A percentile compares a stretch with the other conserved stretches of the same genome.
Evolutionary conservation across 2,329 filamentous ascomycete species (phyloP).

Genomic region (Beauveria brongniartii): DNA sequence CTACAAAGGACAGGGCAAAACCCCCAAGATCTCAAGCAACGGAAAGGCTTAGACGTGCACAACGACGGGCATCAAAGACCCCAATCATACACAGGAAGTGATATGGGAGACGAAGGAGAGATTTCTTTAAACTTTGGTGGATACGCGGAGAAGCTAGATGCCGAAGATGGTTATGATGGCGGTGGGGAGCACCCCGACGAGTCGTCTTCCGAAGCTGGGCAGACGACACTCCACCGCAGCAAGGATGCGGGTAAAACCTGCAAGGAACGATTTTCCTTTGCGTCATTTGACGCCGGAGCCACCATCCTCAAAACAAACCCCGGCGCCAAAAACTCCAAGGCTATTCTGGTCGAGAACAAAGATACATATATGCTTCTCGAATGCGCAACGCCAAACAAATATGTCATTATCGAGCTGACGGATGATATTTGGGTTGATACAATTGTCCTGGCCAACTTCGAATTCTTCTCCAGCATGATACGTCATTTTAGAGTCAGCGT

Average conservation of each 20-base stretch:
- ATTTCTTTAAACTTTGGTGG: slow-evolving; percentile 52
- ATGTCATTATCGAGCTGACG: slow-evolving; percentile 88
- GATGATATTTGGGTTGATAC: slow-evolving; percentile 84
- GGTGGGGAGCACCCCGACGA: slow-evolving; percentile 29
- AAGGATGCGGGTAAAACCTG: slow-evolving; percentile 96
- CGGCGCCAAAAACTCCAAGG: slow-evolving; percentile 78
- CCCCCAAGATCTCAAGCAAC: slow-evolving; percentile 54
- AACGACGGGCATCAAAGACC: slow-evolving; percentile 39
- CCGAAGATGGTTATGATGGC: slow-evolving; percentile 10
- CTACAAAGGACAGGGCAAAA: slow-evolving; percentile 75
- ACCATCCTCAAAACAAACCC: slow-evolving; percentile 85
- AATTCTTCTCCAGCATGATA: slow-evolving; percentile 98
- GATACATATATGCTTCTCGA: slow-evolving; percentile 97
- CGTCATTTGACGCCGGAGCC: slow-evolving; percentile 93
- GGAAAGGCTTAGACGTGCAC: slow-evolving; percentile 44
- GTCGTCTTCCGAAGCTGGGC: slow-evolving; percentile 31
- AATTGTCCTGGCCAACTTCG: slow-evolving; percentile 93
- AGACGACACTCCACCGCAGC: slow-evolving; percentile 55
- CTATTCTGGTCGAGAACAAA: slow-evolving; percentile 91
- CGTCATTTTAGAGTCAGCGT: slow-evolving; percentile 85
- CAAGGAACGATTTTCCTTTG: slow-evolving; percentile 96
- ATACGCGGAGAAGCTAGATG: slow-evolving; percentile 13
- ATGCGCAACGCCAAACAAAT: slow-evolving; percentile 81
- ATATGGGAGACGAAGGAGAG: slow-evolving; percentile 79
- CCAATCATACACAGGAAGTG: slow-evolving; percentile 58